phyloP scores from a whole-genome alignment of 345 rosid species.

The Cardamine occulta region DNA sequence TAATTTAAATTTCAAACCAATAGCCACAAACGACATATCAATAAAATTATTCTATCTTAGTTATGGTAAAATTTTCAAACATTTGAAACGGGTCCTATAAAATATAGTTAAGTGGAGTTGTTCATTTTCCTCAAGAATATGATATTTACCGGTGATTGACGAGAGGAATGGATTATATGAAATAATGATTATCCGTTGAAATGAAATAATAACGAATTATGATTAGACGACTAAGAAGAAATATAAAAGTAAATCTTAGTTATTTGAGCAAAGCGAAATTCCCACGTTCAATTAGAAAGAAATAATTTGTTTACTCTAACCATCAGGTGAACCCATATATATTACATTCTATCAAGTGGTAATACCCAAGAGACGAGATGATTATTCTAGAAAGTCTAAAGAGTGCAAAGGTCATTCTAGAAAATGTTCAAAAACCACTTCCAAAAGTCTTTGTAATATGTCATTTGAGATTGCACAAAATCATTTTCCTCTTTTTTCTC shows the following conservation, averaged over 20 bases:
- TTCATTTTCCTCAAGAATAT: slow-evolving; percentile 19
- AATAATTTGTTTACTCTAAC: neutral
- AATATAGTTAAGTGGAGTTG: slow-evolving; percentile 32
- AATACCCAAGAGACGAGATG: neutral
- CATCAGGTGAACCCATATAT: neutral
- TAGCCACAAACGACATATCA: slow-evolving; percentile 13
- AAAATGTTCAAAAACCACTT: neutral
- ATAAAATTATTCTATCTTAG: neutral
- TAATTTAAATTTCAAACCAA: neutral
- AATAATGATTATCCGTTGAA: neutral
- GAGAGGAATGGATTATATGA: neutral
- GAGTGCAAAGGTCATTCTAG: neutral
- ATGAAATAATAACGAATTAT: slow-evolving; percentile 3
- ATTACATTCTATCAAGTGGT: neutral
- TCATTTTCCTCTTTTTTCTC: neutral
- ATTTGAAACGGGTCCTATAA: slow-evolving; percentile 29
- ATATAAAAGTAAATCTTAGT: neutral
- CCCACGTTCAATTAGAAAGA: neutral
- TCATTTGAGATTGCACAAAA: neutral
- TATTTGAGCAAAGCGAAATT: neutral
- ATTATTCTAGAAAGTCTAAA: neutral
- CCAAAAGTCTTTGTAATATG: neutral
- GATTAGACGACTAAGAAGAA: neutral
- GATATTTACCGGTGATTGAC: neutral
- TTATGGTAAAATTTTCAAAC: slow-evolving; percentile 13